A percentile compares a stretch with the other conserved stretches of the same genome.
Conservation (phyloP, 2,329 filamentous ascomycete genomes). For the Fusarium sp. region DNA sequence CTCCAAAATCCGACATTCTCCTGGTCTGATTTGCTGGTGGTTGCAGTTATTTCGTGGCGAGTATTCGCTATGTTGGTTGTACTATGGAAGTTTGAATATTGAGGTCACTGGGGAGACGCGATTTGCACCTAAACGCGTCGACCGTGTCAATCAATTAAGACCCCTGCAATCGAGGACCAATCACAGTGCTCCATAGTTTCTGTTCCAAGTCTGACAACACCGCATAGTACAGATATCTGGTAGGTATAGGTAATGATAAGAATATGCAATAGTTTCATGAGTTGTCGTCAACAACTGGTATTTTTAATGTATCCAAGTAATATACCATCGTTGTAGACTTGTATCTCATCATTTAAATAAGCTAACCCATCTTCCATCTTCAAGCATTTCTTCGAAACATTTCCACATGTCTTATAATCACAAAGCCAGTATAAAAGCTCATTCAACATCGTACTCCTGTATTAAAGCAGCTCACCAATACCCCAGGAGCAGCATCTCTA, state of each 20-base stretch:
- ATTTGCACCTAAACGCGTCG: conserved; percentile 44
- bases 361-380: too few relatives aligned
- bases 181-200: not conserved
- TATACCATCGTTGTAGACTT: not conserved
- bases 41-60: not conserved
- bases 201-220: not conserved
- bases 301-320: too few relatives aligned
- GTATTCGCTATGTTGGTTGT: conserved; percentile 8
- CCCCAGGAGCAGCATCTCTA: conserved; percentile 14
- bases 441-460: not conserved
- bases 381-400: too few relatives aligned
- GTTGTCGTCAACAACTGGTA: too few relatives aligned
- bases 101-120: conserved; percentile 49
- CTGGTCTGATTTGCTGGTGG: not conserved
- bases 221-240: not conserved
- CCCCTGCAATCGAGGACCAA: conserved; percentile 32
- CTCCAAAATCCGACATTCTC: conserved; percentile 68
- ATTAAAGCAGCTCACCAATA: conserved; percentile 3
- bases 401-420: not conserved
- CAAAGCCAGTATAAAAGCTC: not conserved
- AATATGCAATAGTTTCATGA: too few relatives aligned
- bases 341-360: not conserved
- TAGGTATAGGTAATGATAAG: too few relatives aligned
- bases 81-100: conserved; percentile 23
- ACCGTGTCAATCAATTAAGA: conserved; percentile 47